Evolutionary conservation across 2,329 filamentous ascomycete species (phyloP).

Genomic region (Botrytis galanthina): DNA sequence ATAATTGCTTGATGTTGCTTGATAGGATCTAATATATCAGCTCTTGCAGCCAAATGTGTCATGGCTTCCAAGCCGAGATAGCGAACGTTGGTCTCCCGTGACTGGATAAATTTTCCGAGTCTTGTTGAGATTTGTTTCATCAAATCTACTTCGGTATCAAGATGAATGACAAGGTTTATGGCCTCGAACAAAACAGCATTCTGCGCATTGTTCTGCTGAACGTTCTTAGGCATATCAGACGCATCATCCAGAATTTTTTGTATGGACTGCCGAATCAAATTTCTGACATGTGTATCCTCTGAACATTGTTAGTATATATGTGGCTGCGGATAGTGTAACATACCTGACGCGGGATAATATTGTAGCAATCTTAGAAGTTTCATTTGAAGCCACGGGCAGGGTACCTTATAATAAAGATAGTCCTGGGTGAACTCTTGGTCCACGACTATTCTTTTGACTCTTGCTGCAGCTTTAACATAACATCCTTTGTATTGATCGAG

Average conservation of each 20-base stretch:
- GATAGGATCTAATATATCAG: constrained; percentile 93
- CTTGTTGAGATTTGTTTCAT: constrained; percentile 95
- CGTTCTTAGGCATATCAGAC: constrained; percentile 93
- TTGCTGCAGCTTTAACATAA: constrained; percentile 88
- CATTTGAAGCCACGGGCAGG: constrained; percentile 96
- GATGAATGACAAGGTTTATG: constrained; percentile 96
- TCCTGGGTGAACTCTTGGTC: constrained; percentile 87
- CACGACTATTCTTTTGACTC: constrained; percentile 84
- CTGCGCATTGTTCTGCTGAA: constrained; percentile 98
- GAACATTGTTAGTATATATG: constrained; percentile 24
- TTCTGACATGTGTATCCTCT: constrained; percentile 91
- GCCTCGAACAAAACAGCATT: constrained; percentile 98
- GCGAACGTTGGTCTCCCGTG: constrained; percentile 92
- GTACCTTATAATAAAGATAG: constrained; percentile 99
- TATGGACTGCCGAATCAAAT: constrained; percentile 86
- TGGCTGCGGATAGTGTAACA: constrained; percentile 30
- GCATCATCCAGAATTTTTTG: constrained; percentile 89
- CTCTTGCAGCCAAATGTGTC: constrained; percentile 92
- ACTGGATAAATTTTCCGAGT: constrained; percentile 93
- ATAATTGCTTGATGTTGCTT: constrained; percentile 98
- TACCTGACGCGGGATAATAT: constrained; percentile 93
- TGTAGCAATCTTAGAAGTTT: constrained; percentile 89
- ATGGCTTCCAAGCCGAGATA: constrained; percentile 96
- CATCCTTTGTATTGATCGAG: constrained; percentile 92
- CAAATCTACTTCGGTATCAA: constrained; percentile 89